Percentiles rank a stretch among this genome's conserved stretches.
Conservation (phyloP, 1,284 basidiomycete species). For the Fomitopsis betulina region DNA sequence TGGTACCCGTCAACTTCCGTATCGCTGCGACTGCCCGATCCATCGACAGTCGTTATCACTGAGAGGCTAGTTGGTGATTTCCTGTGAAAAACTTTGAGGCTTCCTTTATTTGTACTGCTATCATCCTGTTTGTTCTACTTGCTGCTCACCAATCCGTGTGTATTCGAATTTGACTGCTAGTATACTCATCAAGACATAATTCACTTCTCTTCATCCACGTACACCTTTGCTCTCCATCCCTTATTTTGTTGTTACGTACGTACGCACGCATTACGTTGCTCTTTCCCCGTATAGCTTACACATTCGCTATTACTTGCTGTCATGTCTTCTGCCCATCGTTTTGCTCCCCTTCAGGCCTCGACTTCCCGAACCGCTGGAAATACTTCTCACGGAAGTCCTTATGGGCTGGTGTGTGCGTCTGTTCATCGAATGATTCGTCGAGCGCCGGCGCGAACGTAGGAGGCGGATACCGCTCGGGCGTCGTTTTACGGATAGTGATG, state of each 20-base stretch:
- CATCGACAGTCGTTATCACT: constrained; percentile 26
- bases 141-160: background rate
- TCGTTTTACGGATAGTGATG: constrained; percentile 83
- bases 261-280: background rate
- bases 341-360: background rate
- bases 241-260: background rate
- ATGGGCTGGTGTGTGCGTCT: constrained; percentile 60
- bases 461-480: constrained; percentile 40
- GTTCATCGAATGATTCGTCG: constrained; percentile 11
- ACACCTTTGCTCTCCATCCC: background rate
- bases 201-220: background rate
- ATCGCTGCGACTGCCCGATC: constrained; percentile 51
- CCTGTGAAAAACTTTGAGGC: too few relatives aligned
- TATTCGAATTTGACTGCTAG: background rate
- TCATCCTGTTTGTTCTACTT: background rate
- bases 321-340: background rate
- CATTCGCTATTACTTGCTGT: background rate
- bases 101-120: background rate
- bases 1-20: constrained; percentile 45
- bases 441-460: constrained; percentile 43
- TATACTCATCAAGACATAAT: background rate
- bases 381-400: constrained; percentile 79
- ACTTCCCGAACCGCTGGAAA: constrained; percentile 68
- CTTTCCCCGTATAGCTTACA: background rate
- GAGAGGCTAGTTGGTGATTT: too few relatives aligned